Evolutionary conservation across 1,284 basidiomycete genomes (phyloP).

Genomic region (Trametes hirsuta): DNA sequence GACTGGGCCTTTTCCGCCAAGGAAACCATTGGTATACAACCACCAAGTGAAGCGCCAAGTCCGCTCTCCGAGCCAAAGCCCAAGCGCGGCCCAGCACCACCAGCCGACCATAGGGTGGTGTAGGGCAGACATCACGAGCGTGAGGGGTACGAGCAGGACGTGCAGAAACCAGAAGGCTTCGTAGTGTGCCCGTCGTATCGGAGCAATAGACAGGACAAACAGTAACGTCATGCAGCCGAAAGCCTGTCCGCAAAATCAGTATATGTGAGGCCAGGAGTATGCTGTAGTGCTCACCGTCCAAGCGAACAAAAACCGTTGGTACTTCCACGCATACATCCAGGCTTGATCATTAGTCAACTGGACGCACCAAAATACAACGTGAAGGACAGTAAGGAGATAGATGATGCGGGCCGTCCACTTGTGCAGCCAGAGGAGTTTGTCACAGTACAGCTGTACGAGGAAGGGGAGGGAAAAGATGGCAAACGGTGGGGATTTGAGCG

Average conservation of each 20-base stretch:
- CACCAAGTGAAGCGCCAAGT: slow-evolving; percentile 62
- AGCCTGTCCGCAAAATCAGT: slow-evolving; percentile 44
- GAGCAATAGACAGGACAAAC: slow-evolving; percentile 63
- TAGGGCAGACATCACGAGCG: slow-evolving; percentile 61
- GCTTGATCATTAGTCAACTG: slow-evolving; percentile 66
- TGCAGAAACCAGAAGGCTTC: slow-evolving; percentile 81
- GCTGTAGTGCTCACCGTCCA: slow-evolving; percentile 60
- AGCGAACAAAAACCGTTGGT: slow-evolving; percentile 75
- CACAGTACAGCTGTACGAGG: slow-evolving; percentile 73
- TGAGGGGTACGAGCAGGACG: slow-evolving; percentile 65
- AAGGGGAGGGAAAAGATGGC: slow-evolving; percentile 77
- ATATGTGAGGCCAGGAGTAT: not conserved
- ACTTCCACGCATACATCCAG: slow-evolving; percentile 67
- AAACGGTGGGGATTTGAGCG: slow-evolving; percentile 82
- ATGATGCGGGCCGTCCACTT: slow-evolving; percentile 75
- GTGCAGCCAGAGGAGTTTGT: slow-evolving; percentile 78
- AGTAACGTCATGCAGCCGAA: slow-evolving; percentile 74
- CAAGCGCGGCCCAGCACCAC: slow-evolving; percentile 71
- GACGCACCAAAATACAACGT: slow-evolving; percentile 78
- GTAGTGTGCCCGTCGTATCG: slow-evolving; percentile 71
- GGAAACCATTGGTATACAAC: slow-evolving; percentile 65
- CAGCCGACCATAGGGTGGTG: slow-evolving; percentile 74
- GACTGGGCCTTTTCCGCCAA: slow-evolving; percentile 27
- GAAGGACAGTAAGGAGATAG: slow-evolving; percentile 70
- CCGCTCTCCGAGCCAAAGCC: slow-evolving; percentile 71